phyloP scores from a whole-genome alignment of 305 asterid species.

The Fraxinus velutina region DNA sequence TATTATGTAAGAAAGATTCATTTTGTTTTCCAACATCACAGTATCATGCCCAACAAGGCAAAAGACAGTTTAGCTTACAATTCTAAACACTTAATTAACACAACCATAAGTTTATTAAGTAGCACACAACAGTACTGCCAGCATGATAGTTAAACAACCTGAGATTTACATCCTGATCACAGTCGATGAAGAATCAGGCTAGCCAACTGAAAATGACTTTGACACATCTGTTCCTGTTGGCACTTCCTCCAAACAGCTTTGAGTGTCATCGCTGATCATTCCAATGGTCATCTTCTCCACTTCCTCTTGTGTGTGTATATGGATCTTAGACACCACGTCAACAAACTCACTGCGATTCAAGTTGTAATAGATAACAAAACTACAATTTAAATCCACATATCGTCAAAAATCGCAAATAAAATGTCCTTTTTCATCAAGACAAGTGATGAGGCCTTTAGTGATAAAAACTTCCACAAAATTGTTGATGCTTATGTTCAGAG shows the following conservation, averaged over 20 bases:
- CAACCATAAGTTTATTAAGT: conserved; percentile 18
- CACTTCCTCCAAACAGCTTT: conserved; percentile 90
- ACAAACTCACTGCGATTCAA: conserved; percentile 65
- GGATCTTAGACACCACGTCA: conserved; percentile 82
- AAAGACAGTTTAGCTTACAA: neutral
- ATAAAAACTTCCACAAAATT: no score
- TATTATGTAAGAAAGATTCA: conserved; percentile 4
- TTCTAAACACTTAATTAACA: neutral
- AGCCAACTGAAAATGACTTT: conserved; percentile 74
- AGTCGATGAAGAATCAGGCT: conserved; percentile 55
- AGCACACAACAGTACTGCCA: neutral
- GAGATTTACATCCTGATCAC: conserved; percentile 42
- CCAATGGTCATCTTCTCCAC: conserved; percentile 83
- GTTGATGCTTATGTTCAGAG: no score
- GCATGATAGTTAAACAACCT: neutral
- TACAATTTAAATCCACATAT: neutral
- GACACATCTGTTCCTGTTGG: conserved; percentile 54
- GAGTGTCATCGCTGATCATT: conserved; percentile 76
- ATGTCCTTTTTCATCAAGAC: no score
- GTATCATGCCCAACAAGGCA: neutral
- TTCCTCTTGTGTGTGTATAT: conserved; percentile 81
- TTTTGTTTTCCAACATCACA: neutral
- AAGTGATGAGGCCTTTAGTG: no score
- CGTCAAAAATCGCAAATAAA: neutral
- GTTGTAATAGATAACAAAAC: neutral